Base-by-base conservation (phyloP, 148 eudicot species). In the Euryodendron excelsum region DNA sequence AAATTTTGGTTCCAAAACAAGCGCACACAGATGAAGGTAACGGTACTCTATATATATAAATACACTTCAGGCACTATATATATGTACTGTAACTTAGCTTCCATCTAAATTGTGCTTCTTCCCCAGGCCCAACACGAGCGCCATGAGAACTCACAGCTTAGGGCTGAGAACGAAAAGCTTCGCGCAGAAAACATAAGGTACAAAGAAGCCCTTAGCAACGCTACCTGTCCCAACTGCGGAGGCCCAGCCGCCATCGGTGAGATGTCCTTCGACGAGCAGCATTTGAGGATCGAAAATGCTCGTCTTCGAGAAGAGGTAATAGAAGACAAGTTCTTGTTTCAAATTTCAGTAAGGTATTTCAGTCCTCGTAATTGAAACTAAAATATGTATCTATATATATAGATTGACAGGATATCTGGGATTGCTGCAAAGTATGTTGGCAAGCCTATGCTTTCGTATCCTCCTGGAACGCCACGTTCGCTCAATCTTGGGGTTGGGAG, bases 1-100 rank as follows among this genome's bases (percentile, higher is more conserved):
- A 96, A 96, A 80, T 96, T 96, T 84, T 96, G 99, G 99, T 96
- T 96, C 79, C 99, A 96, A 81, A 96, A 96, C 82, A 96, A 96
- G 85, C 97, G 99, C 50, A 96, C 99, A 33, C 99, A 96, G 82
- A 91, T 96, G 98, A 96, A 96, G 98, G 99, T 96, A 80, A 78
- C 0, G 4, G 1, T 12, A 14, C 15, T 66, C 59, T 25, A 13
- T 2, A 4, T 1, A 0, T 6, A 30, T 69, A 44, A n/a, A 10
- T 13, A 25, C n/a, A n/a, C n/a, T n/a, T n/a, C n/a, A n/a, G n/a
- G n/a, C n/a, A n/a, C 63, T 70, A 41, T 53, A 9, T 41, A 41
- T 41, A 41, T 41, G 45, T 41, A 2, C 8, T 41, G n/a, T n/a
- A n/a, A 1, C 48, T 55, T 52, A 30, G 7, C 39, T 37, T 11